Conservation (phyloP, 2,329 filamentous ascomycete genomes). For the Lasiodiplodia theobromae region DNA sequence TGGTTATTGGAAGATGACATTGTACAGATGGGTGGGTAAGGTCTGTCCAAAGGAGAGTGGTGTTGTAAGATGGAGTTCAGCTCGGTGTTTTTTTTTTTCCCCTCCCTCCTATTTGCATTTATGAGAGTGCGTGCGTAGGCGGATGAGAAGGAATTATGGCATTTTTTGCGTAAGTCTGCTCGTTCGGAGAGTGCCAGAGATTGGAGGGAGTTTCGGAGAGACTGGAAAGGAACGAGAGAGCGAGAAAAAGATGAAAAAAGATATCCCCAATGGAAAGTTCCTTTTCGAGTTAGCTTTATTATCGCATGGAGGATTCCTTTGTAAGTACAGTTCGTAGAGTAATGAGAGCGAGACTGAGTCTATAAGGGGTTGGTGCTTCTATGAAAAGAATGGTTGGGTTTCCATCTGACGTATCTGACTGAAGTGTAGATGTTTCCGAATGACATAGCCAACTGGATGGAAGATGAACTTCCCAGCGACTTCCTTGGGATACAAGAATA, state of each 20-base stretch:
- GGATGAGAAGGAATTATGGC: no score
- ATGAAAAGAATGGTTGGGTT: background rate
- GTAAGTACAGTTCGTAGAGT: conserved; percentile 1
- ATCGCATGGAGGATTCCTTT: background rate
- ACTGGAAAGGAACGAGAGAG: background rate
- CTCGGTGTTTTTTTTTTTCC: no score
- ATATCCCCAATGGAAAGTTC: background rate
- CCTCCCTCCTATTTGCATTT: no score
- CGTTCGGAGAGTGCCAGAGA: background rate
- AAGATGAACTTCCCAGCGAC: background rate
- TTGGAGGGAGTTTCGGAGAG: background rate
- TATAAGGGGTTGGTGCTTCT: background rate
- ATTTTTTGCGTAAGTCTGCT: no score
- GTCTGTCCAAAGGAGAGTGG: no score
- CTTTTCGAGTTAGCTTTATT: background rate
- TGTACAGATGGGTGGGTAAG: no score
- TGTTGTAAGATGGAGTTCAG: no score
- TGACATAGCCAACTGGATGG: background rate
- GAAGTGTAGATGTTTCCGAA: no score
- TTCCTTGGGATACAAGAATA: background rate
- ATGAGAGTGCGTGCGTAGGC: no score
- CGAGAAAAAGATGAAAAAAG: conserved; percentile 15
- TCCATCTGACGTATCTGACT: background rate
- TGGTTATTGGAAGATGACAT: no score
- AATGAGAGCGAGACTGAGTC: background rate